phyloP scores from a whole-genome alignment of 257 asterid genomes.

The Nicotiana sylvestris region DNA sequence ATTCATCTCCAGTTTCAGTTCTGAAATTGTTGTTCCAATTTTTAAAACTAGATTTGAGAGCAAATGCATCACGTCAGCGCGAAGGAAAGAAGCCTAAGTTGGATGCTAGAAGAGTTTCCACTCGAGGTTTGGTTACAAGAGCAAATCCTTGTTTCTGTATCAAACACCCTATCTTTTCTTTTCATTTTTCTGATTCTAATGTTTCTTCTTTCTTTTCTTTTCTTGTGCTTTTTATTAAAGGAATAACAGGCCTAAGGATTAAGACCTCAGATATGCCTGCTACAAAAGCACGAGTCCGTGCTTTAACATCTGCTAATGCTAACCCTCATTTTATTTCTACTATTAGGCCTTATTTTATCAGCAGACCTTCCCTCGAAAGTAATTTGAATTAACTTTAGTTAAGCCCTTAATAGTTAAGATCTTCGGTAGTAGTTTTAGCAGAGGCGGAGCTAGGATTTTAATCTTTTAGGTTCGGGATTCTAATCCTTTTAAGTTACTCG shows the following conservation, averaged over 20 bases:
- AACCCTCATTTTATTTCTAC: constrained; percentile 3
- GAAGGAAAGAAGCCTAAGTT: not conserved
- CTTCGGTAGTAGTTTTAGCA: too few relatives aligned
- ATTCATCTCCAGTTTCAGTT: not conserved
- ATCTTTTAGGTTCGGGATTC: too few relatives aligned
- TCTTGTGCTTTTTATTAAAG: too few relatives aligned
- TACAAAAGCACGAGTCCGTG: too few relatives aligned
- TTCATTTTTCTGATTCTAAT: too few relatives aligned
- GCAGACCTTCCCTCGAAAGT: not conserved
- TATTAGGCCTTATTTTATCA: not conserved
- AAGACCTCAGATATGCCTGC: too few relatives aligned
- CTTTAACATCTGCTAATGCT: not conserved
- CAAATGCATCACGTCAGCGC: not conserved
- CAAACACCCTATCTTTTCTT: too few relatives aligned
- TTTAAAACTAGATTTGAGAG: not conserved
- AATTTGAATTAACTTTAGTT: not conserved
- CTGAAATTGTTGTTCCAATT: not conserved
- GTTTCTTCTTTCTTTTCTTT: too few relatives aligned
- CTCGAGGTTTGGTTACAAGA: not conserved
- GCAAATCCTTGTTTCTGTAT: not conserved
- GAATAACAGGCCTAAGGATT: too few relatives aligned
- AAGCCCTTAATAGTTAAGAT: not conserved
- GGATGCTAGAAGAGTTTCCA: not conserved
- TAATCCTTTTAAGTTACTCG: too few relatives aligned
- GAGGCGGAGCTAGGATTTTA: too few relatives aligned